A percentile compares a stretch with the other conserved stretches of the same genome.
phyloP scores from a whole-genome alignment of 495 filamentous ascomycete genomes.

The Trichoderma parareesei region DNA sequence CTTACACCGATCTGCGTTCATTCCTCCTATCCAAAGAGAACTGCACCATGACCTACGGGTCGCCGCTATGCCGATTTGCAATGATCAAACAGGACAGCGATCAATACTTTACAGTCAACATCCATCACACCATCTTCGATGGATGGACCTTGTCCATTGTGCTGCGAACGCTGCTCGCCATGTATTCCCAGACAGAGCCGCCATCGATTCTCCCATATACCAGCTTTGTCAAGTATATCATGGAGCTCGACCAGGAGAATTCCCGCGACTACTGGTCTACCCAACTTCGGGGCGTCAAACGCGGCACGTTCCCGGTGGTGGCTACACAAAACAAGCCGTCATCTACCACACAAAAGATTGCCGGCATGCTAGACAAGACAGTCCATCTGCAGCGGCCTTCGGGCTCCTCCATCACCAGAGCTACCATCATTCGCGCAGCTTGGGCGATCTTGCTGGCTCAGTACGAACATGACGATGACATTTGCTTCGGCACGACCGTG shows the following conservation, averaged over 20 bases:
- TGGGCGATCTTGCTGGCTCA: constrained; percentile 19
- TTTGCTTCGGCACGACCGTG: constrained; percentile 41
- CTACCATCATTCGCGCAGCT: constrained; percentile 35
- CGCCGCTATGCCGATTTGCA: constrained; percentile 19
- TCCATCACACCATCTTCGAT: constrained; percentile 13
- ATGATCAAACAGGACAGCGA: constrained; percentile 11
- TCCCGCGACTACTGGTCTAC: background rate
- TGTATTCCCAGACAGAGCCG: background rate
- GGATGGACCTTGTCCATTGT: background rate
- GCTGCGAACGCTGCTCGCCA: background rate
- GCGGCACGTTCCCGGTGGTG: background rate
- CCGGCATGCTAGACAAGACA: background rate
- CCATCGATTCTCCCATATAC: background rate
- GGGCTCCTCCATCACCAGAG: constrained; percentile 17
- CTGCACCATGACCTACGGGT: constrained; percentile 21
- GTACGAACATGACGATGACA: constrained; percentile 29
- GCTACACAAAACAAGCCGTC: background rate
- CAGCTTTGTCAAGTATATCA: constrained; percentile 1
- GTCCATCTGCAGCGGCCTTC: background rate
- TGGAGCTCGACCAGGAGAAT: constrained; percentile 3
- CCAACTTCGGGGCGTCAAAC: background rate
- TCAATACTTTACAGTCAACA: constrained; percentile 42
- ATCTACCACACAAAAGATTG: background rate
- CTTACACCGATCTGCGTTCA: constrained; percentile 12
- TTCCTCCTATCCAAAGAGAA: constrained; percentile 18